Evolutionary conservation across 1,284 basidiomycete species (phyloP), one percentile per base, ranked within the genome.

Genomic region (Malassezia furfur): DNA sequence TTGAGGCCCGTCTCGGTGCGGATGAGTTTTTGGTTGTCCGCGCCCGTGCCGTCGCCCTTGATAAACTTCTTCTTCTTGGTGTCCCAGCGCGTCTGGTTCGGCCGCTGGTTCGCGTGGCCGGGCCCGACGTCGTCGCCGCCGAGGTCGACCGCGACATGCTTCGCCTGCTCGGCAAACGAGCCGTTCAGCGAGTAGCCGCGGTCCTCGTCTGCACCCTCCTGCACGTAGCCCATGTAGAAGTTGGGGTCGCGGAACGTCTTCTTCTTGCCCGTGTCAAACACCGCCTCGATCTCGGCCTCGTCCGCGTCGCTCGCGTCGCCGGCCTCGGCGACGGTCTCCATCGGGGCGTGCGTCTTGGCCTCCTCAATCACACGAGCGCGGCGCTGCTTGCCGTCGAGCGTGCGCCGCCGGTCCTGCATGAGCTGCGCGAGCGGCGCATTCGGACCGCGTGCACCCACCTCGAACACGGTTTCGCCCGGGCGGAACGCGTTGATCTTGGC

Each of bases 31-130:
- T 93, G 81, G 75, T 96, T 96, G 75, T 96, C 91, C 4, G 88
- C 83, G 5, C 91, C 91, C 31, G 79, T 80, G 10, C 87, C 87
- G 38, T 84, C 84, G 7, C 88, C 90, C 65, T 86, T 83, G 38
- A 94, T 80, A 65, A 96, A 96, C 68, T 87, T 90, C 76, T 96
- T 96, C 78, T 90, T 93, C 78, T 93, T 96, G 66, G 87, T 86
- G 76, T 96, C 91, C 94, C 94, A 99, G 31, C 78, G 83, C 55
- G 82, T 80, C 12, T 82, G 79, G 30, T 81, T 80, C 48, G 70
- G 54, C 19, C 78, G 15, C 77, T 76, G 38, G 1, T 57, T 48
- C 31, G 66, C 62, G 9, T 63, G 61, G 31, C 68, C 70, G 3
- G 70, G 54, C 1, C 62, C 61, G 2, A 80, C 83, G 65, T 96